These are phyloP conservation scores for Helianthus annuus DNA, from an alignment of 129 eudicot species.

Conservation along the genomic window HanXRQr2.0-SUNRISE NC_035438.2:23737073-23737572, in stretches of 20 bases:
- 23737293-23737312: too few relatives aligned
- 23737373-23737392: too few relatives aligned
- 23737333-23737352: too few relatives aligned
- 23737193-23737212: conserved; percentile 49
- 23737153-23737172: conserved; percentile 41
- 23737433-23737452: neutral
- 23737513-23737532: too few relatives aligned
- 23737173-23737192: conserved; percentile 55
- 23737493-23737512: too few relatives aligned
- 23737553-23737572: too few relatives aligned
- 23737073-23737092: conserved; percentile 34
- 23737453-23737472: neutral
- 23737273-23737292: neutral
- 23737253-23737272: neutral
- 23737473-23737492: too few relatives aligned
- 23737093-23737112: neutral
- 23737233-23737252: conserved; percentile 47
- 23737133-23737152: neutral
- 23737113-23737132: neutral
- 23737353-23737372: too few relatives aligned
- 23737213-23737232: conserved; percentile 49
- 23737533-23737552: too few relatives aligned
- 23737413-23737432: too few relatives aligned
- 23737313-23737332: too few relatives aligned
- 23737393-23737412: too few relatives aligned